Evolutionary conservation across 2,329 filamentous ascomycete genomes (phyloP).

Genomic region (Tetracladium maxilliforme): DNA sequence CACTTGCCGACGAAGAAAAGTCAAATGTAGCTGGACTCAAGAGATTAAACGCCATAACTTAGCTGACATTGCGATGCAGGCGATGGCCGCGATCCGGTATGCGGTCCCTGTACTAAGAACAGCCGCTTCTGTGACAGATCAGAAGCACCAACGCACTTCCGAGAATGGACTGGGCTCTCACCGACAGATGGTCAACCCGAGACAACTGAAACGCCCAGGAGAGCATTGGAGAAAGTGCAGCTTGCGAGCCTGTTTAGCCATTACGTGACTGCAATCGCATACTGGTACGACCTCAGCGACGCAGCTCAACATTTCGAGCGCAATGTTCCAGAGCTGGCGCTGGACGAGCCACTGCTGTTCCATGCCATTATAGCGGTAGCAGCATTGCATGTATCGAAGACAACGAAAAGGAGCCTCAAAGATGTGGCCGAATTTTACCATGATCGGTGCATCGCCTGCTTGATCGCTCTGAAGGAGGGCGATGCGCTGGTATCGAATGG

Average conservation of each 20-base stretch:
- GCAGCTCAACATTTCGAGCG: slow-evolving; percentile 16
- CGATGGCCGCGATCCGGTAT: no score
- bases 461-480: slow-evolving; percentile 20
- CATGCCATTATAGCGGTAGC: slow-evolving; percentile 27
- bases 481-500: slow-evolving; percentile 17
- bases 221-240: slow-evolving; percentile 14
- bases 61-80: no score
- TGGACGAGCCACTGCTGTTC: slow-evolving; percentile 25
- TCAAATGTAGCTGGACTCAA: no score
- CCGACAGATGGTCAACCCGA: no score
- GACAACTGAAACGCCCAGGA: no score
- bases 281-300: slow-evolving; percentile 33
- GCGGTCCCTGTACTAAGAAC: no score
- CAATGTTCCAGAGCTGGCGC: slow-evolving; percentile 18
- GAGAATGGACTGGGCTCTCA: no score
- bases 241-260: slow-evolving; percentile 21
- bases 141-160: no score
- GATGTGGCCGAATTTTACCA: slow-evolving; percentile 23
- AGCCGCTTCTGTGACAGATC: no score
- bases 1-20: no score
- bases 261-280: slow-evolving; percentile 22
- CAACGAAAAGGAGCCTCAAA: slow-evolving; percentile 11
- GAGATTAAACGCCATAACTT: no score
- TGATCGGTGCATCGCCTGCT: slow-evolving; percentile 18
- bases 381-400: slow-evolving; percentile 22